Percentiles rank a stretch among this genome's conserved stretches.
Conservation (phyloP, 106 monocot genomes). For the Acorus gramineus region DNA sequence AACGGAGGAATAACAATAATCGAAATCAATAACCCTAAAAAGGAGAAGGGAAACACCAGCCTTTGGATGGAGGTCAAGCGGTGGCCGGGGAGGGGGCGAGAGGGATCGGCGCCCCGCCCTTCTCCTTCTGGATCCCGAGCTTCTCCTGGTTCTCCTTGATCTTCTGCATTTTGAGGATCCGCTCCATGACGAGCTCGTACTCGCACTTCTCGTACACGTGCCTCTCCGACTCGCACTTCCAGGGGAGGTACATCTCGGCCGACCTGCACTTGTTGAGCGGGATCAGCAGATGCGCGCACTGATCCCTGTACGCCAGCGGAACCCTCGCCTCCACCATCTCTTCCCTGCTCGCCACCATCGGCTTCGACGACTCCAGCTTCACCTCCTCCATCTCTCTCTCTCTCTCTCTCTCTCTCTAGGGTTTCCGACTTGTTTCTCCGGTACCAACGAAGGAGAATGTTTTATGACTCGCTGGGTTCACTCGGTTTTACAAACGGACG, state of each 20-base stretch:
- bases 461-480: no score
- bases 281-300: conserved; percentile 99
- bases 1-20: background rate
- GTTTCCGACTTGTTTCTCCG: background rate
- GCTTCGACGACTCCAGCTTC: conserved; percentile 91
- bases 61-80: conserved; percentile 5
- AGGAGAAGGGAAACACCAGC: no score
- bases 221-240: conserved; percentile 93
- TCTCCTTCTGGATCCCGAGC: conserved; percentile 28
- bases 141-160: conserved; percentile 66
- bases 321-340: conserved; percentile 79
- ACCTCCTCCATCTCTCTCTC: conserved; percentile 37
- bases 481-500: no score
- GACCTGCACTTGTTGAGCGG: conserved; percentile 93
- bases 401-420: conserved; percentile 6
- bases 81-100: conserved; percentile 70
- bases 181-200: conserved; percentile 99
- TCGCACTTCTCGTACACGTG: conserved; percentile 97
- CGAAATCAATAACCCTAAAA: no score
- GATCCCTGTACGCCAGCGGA: conserved; percentile 77
- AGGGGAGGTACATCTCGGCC: conserved; percentile 87
- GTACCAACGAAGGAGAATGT: background rate
- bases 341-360: conserved; percentile 84
- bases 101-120: conserved; percentile 26
- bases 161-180: conserved; percentile 99